These are phyloP conservation scores for Podila minutissima DNA, from an alignment of 192 early-diverging fungal species.

Conservation along the genomic window DNA sequence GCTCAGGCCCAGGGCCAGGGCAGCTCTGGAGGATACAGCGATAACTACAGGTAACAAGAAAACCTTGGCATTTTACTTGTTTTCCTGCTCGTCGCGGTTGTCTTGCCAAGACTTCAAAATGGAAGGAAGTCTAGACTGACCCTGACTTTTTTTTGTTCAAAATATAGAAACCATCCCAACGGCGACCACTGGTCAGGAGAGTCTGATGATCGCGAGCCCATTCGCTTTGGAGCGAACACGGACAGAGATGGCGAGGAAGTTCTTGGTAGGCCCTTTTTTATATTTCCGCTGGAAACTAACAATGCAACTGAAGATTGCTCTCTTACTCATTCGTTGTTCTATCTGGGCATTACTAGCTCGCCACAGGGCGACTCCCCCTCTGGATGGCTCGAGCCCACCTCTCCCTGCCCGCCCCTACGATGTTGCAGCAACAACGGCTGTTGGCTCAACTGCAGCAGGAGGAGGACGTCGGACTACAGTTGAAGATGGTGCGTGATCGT, in stretches of 20 bases:
- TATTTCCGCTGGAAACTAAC: neutral
- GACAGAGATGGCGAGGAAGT: conserved; percentile 35
- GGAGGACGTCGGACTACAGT: conserved; percentile 28
- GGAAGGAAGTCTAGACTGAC: neutral
- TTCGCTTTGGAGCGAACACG: conserved; percentile 12
- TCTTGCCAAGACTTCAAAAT: neutral
- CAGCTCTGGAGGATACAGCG: conserved; percentile 4
- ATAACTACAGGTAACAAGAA: conserved; percentile 12
- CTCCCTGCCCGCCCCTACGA: conserved; percentile 36
- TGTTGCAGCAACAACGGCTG: neutral
- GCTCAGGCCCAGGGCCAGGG: neutral
- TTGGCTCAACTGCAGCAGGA: neutral
- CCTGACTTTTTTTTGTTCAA: neutral
- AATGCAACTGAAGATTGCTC: neutral
- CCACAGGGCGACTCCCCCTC: conserved; percentile 28
- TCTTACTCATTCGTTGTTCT: neutral
- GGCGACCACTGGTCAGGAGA: conserved; percentile 7
- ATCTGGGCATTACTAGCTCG: conserved; percentile 14
- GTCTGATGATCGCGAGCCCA: conserved; percentile 8
- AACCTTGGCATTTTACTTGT: too few relatives aligned
- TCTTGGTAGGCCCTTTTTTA: conserved; percentile 16
- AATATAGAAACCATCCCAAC: conserved; percentile 8
- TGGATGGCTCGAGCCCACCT: conserved; percentile 20
- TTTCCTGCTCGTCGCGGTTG: too few relatives aligned
- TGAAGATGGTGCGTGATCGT: conserved; percentile 26